phyloP scores from a whole-genome alignment of 192 early-diverging fungal genomes.

The Gonapodya sp. region DNA sequence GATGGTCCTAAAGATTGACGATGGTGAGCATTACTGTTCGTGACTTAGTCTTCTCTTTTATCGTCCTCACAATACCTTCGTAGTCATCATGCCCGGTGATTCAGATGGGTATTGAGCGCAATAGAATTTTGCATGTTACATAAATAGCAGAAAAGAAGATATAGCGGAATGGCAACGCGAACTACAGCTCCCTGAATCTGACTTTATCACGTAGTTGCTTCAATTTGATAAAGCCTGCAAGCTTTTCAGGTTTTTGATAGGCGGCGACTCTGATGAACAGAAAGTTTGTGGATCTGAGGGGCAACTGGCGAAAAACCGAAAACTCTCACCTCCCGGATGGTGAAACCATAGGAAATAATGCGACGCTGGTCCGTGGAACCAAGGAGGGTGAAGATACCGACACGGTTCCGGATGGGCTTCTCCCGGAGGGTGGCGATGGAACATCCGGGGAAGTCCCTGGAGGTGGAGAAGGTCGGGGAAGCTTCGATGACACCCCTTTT shows the following conservation, averaged over 20 bases:
- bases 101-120: no score
- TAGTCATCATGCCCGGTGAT: slow-evolving; percentile 21
- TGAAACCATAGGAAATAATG: not conserved
- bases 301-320: not conserved
- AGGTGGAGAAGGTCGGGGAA: no score
- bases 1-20: slow-evolving; percentile 97
- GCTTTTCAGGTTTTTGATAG: not conserved
- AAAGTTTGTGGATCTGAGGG: not conserved
- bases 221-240: not conserved
- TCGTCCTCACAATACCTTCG: not conserved
- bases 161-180: not conserved
- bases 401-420: no score
- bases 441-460: no score
- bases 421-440: no score
- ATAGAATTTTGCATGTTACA: no score
- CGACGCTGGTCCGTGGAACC: not conserved
- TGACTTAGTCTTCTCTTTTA: slow-evolving; percentile 19
- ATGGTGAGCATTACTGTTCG: slow-evolving; percentile 33
- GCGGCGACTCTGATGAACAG: not conserved
- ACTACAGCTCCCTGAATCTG: not conserved
- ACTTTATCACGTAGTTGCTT: not conserved
- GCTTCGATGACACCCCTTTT: no score
- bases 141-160: not conserved
- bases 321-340: not conserved
- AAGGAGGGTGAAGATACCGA: not conserved